Conservation (phyloP, 345 rosid species). For the Euphorbia lathyris region DNA sequence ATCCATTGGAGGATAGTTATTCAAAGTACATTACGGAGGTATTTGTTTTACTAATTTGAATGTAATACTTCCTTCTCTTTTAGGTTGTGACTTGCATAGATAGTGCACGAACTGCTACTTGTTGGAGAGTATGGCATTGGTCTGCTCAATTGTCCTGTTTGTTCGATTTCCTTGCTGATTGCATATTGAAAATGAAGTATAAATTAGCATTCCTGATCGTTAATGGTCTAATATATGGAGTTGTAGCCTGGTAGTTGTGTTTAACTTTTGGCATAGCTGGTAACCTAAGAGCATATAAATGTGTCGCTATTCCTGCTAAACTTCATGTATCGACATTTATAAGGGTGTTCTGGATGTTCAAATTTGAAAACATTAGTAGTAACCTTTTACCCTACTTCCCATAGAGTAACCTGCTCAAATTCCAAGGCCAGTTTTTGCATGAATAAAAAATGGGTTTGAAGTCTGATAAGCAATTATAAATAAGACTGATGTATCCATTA, state of each 20-base stretch:
- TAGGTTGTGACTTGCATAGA: neutral
- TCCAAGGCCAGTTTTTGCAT: neutral
- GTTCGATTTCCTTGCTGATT: neutral
- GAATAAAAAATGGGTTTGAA: neutral
- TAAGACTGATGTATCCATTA: neutral
- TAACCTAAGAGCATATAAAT: neutral
- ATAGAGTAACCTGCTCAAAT: neutral
- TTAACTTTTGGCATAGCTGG: neutral
- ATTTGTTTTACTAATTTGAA: neutral
- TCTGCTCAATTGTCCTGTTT: neutral
- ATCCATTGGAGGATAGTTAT: constrained; percentile 88
- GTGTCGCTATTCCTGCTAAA: neutral
- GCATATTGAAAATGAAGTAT: neutral
- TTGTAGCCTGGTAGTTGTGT: neutral
- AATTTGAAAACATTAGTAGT: neutral
- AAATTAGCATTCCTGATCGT: neutral
- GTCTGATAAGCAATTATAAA: neutral
- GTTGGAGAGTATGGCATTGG: neutral
- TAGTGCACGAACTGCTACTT: neutral
- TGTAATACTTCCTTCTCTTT: neutral
- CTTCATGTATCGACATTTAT: neutral
- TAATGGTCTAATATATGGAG: neutral
- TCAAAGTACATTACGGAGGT: constrained; percentile 79
- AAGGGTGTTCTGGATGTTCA: neutral
- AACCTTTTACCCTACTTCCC: neutral